These are phyloP conservation scores for Sporisorium scitamineum DNA, from an alignment of 1,284 basidiomycete genomes.

Conservation along the genomic window DNA sequence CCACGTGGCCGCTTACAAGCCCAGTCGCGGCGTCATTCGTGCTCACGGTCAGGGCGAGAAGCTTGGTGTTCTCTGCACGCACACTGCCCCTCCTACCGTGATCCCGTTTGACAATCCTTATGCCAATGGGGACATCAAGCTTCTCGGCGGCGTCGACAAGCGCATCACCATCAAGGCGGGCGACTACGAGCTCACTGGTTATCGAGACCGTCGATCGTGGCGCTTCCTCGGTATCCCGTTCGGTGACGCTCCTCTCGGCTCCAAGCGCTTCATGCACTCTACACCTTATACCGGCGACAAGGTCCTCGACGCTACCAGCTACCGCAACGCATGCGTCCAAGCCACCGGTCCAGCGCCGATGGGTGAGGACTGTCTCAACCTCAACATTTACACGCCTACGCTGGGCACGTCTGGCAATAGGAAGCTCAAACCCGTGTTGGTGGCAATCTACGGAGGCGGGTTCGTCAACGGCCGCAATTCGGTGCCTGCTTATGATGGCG, in stretches of 20 bases:
- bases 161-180: slow-evolving; percentile 24
- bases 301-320: slow-evolving; percentile 39
- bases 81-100: slow-evolving; percentile 22
- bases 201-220: slow-evolving; percentile 41
- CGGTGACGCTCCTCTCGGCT: slow-evolving; percentile 35
- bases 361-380: slow-evolving; percentile 73
- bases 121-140: slow-evolving; percentile 11
- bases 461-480: slow-evolving; percentile 71
- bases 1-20: slow-evolving; percentile 29
- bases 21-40: slow-evolving; percentile 18
- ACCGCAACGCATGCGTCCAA: slow-evolving; percentile 39
- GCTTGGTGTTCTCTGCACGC: slow-evolving; percentile 46
- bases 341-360: slow-evolving; percentile 30
- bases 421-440: slow-evolving; percentile 74
- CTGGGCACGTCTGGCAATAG: slow-evolving; percentile 36
- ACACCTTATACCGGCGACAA: slow-evolving; percentile 38
- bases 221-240: slow-evolving; percentile 47
- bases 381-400: slow-evolving; percentile 75
- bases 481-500: slow-evolving; percentile 71
- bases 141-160: slow-evolving; percentile 15
- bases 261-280: slow-evolving; percentile 42
- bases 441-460: slow-evolving; percentile 71
- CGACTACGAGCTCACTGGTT: slow-evolving; percentile 40
- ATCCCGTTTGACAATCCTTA: slow-evolving; percentile 20
- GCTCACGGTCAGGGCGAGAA: slow-evolving; percentile 23